These are phyloP conservation scores for Avicennia marina DNA, from an alignment of 257 asterid species.

Conservation along the genomic window DNA sequence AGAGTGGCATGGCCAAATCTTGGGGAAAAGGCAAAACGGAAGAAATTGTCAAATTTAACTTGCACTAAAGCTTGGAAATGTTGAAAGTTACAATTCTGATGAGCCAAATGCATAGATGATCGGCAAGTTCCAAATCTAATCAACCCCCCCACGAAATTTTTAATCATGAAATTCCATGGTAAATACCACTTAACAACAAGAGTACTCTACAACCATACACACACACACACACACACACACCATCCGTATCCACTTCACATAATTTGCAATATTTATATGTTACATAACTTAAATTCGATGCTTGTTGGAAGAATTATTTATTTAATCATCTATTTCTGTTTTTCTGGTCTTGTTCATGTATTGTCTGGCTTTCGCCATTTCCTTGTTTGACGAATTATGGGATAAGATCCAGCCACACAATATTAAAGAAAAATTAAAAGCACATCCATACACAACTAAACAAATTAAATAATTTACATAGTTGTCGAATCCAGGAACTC, in stretches of 20 bases:
- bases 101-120: slow-evolving; percentile 6
- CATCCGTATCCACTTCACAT: no score
- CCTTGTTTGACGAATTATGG: not conserved
- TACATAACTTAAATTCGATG: not conserved
- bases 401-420: not conserved
- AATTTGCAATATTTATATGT: not conserved
- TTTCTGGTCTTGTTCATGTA: not conserved
- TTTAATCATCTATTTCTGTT: not conserved
- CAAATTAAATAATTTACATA: slow-evolving; percentile 18
- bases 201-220: not conserved
- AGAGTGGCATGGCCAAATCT: no score
- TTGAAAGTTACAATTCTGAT: no score
- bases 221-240: no score
- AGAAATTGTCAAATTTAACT: not conserved
- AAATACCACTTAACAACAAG: not conserved
- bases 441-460: slow-evolving; percentile 16
- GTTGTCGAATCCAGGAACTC: slow-evolving; percentile 3
- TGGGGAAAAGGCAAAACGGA: no score
- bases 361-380: not conserved
- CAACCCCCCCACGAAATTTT: slow-evolving; percentile 8
- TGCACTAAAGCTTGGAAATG: no score
- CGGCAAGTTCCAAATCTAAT: slow-evolving; percentile 14
- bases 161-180: slow-evolving; percentile 11
- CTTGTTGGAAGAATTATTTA: not conserved
- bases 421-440: not conserved